Conservation (phyloP, 2,329 filamentous ascomycete species). For the Madurella fahalii region DNA sequence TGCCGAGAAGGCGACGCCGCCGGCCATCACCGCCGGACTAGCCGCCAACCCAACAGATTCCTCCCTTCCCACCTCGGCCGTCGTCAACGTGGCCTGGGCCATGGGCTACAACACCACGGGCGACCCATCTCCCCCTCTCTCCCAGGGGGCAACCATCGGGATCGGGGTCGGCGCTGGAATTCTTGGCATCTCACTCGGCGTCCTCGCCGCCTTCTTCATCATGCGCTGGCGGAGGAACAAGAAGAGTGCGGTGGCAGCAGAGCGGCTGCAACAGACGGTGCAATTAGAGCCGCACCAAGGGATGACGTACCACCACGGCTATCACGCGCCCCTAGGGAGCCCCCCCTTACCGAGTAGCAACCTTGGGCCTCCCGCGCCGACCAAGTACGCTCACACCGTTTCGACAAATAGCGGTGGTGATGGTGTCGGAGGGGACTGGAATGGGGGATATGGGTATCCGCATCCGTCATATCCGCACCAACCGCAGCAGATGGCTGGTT, state of each 20-base stretch:
- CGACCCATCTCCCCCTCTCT: slow-evolving; percentile 2
- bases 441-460: not conserved
- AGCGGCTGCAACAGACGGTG: not conserved
- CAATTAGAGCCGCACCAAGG: not conserved
- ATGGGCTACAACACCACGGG: slow-evolving; percentile 17
- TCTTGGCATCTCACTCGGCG: not conserved
- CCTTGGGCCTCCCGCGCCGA: too few relatives aligned
- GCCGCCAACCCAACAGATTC: slow-evolving; percentile 16
- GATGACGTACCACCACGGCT: slow-evolving; percentile 10
- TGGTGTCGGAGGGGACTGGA: not conserved
- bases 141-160: slow-evolving; percentile 16
- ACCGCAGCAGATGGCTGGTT: not conserved
- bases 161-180: slow-evolving; percentile 17
- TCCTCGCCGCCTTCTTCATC: slow-evolving; percentile 1
- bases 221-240: slow-evolving; percentile 8
- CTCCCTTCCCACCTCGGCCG: slow-evolving; percentile 25
- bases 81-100: slow-evolving; percentile 27
- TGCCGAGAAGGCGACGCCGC: slow-evolving; percentile 16
- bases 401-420: too few relatives aligned
- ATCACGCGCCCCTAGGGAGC: slow-evolving; percentile 10
- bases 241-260: not conserved
- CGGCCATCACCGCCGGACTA: slow-evolving; percentile 24
- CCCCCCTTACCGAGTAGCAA: not conserved
- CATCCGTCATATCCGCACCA: not conserved
- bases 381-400: not conserved